phyloP scores from a whole-genome alignment of 495 filamentous ascomycete genomes.

The Penicillium malachiteum region DNA sequence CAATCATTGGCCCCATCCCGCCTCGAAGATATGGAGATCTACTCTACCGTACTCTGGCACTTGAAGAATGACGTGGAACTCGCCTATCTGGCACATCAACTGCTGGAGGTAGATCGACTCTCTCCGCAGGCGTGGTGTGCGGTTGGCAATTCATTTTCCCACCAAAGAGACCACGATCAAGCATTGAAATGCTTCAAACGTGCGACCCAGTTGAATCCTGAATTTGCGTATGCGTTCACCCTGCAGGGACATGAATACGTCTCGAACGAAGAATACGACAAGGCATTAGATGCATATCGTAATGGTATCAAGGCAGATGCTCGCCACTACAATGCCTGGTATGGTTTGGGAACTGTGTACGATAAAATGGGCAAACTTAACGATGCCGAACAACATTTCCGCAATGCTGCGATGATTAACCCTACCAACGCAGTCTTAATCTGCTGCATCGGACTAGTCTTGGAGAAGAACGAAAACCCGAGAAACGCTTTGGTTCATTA shows the following conservation, averaged over 20 bases:
- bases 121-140: conserved; percentile 96
- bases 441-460: conserved; percentile 83
- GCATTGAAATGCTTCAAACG: conserved; percentile 93
- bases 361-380: conserved; percentile 94
- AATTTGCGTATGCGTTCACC: conserved; percentile 93
- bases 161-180: conserved; percentile 93
- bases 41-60: conserved; percentile 96
- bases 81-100: conserved; percentile 85
- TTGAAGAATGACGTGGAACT: conserved; percentile 88
- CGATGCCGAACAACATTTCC: conserved; percentile 86
- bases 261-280: conserved; percentile 96
- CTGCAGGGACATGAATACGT: conserved; percentile 95
- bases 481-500: conserved; percentile 77
- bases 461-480: conserved; percentile 82
- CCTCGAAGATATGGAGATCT: conserved; percentile 93
- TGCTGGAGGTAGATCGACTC: conserved; percentile 79
- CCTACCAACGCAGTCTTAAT: conserved; percentile 87
- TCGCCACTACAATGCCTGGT: conserved; percentile 96
- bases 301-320: conserved; percentile 78
- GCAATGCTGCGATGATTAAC: conserved; percentile 80
- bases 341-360: conserved; percentile 88
- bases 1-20: conserved; percentile 73
- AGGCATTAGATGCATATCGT: conserved; percentile 81
- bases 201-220: conserved; percentile 83
- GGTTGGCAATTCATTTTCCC: conserved; percentile 90